Base-by-base conservation (phyloP, 2,329 filamentous ascomycete genomes). In the Madurella fahalii region DNA sequence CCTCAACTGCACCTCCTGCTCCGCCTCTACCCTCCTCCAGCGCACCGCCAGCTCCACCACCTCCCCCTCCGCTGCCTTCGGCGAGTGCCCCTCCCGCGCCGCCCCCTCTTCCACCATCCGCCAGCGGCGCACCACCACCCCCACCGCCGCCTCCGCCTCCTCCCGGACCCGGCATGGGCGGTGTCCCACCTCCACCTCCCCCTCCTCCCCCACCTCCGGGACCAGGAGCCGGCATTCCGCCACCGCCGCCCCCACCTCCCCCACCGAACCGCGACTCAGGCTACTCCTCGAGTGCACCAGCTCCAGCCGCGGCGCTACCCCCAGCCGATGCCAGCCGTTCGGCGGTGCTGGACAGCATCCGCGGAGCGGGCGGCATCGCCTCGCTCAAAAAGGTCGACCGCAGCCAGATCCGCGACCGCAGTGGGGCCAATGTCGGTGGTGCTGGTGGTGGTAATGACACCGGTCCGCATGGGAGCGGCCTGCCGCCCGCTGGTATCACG, bases 301-400 rank as follows among this genome's bases (percentile, higher is more conserved):
- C 75, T 16, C 72, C 71, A 2, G 60, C 75, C 16, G 72, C 71
- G 3, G 60, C 76, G 13, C 74, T 78, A 3, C 58, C 69, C 11
- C 71, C 70, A 11, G 70, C 71, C 34, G 77, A 77, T 39, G 59
- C 71, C 50, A 71, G 72, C 56, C 85, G 81, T 63, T 76, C 77
- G 59, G 87, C 83, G 52, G 72, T 90, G 67, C 74, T 88, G 61
- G 86, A 84, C 43, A 82, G 86, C 65, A 94, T 94, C 59, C 85
- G 88, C 59, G 83, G 82, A 48, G 81, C 84, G 13, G 84, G 84
- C 41, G 84, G 84, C 56, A 82, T 87, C 57, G 81, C 75, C 20
- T 75, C 84, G 18, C 77, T 94, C 64, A 90, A 86, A 72, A 93
- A 92, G 72, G 87, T 93, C 32, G 84, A 87, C 59, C 80, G 83